phyloP scores from a whole-genome alignment of 768 basidiomycete genomes.

The Russula dissimulans region DNA sequence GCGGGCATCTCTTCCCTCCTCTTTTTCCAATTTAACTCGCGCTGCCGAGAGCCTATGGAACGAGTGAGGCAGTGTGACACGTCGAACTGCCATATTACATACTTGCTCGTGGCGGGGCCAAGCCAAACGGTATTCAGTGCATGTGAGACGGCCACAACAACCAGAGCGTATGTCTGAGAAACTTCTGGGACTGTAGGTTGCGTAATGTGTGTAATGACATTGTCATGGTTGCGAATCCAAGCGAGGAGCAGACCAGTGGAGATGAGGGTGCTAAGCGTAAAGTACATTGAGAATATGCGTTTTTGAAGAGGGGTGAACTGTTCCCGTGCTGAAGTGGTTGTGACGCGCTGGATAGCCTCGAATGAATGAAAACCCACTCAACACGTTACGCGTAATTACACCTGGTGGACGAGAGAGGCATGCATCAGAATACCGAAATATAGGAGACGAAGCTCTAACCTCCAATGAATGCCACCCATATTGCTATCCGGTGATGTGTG shows the following conservation, averaged over 20 bases:
- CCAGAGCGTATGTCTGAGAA: slow-evolving; percentile 53
- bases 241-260: slow-evolving; percentile 45
- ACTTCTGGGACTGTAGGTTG: slow-evolving; percentile 49
- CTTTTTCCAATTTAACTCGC: slow-evolving; percentile 63
- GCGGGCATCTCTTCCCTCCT: slow-evolving; percentile 58
- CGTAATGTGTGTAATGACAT: slow-evolving; percentile 39
- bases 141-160: slow-evolving; percentile 38
- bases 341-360: neutral
- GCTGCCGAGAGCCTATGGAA: slow-evolving; percentile 59
- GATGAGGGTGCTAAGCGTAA: slow-evolving; percentile 47
- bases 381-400: slow-evolving; percentile 47
- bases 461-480: slow-evolving; percentile 66
- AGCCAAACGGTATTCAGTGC: slow-evolving; percentile 57
- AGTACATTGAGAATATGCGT: slow-evolving; percentile 67
- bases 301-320: slow-evolving; percentile 71
- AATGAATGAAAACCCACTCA: slow-evolving; percentile 37
- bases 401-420: slow-evolving; percentile 29
- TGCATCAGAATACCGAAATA: slow-evolving; percentile 10
- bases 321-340: slow-evolving; percentile 41
- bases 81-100: slow-evolving; percentile 19
- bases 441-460: slow-evolving; percentile 26
- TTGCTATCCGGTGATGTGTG: slow-evolving; percentile 20
- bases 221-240: slow-evolving; percentile 52
- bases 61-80: neutral
- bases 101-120: slow-evolving; percentile 67